Evolutionary conservation across 2,329 filamentous ascomycete genomes (phyloP).

Genomic region (Penicillium olsonii): DNA sequence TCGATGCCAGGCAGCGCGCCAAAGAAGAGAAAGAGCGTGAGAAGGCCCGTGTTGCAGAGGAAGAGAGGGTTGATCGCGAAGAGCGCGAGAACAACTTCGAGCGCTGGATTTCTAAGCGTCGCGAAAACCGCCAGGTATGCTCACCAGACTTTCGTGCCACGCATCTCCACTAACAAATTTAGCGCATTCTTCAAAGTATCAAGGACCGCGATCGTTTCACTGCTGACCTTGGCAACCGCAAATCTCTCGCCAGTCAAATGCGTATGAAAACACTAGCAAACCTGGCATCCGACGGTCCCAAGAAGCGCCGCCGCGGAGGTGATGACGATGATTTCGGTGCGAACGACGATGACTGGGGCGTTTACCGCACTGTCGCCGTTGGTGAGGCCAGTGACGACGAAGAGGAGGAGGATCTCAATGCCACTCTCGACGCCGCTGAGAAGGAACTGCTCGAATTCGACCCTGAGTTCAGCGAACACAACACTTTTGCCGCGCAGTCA

Average conservation of each 20-base stretch:
- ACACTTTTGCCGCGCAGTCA: conserved; percentile 86
- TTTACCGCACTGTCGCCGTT: conserved; percentile 89
- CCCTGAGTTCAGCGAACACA: conserved; percentile 83
- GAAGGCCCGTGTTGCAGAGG: conserved; percentile 78
- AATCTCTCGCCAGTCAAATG: conserved; percentile 92
- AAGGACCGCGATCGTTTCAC: conserved; percentile 93
- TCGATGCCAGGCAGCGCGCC: conserved; percentile 88
- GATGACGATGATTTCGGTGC: conserved; percentile 97
- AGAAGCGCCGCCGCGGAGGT: conserved; percentile 80
- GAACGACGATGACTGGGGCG: conserved; percentile 96
- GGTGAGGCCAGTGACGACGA: conserved; percentile 80
- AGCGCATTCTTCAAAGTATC: conserved; percentile 74
- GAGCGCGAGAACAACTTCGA: conserved; percentile 82
- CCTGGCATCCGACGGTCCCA: conserved; percentile 83
- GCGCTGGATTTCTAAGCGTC: conserved; percentile 80
- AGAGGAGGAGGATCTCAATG: conserved; percentile 84
- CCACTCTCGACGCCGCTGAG: conserved; percentile 74
- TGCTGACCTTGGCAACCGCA: conserved; percentile 92
- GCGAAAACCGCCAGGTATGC: conserved; percentile 64
- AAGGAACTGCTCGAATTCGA: conserved; percentile 84
- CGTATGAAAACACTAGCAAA: conserved; percentile 98
- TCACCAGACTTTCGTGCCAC: background rate
- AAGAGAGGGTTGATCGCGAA: conserved; percentile 80
- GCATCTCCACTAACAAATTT: conserved; percentile 21
- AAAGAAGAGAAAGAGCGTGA: conserved; percentile 96